Evolutionary conservation across 306 rosid species (phyloP).

Genomic region (Elaeagnus macrophylla): DNA sequence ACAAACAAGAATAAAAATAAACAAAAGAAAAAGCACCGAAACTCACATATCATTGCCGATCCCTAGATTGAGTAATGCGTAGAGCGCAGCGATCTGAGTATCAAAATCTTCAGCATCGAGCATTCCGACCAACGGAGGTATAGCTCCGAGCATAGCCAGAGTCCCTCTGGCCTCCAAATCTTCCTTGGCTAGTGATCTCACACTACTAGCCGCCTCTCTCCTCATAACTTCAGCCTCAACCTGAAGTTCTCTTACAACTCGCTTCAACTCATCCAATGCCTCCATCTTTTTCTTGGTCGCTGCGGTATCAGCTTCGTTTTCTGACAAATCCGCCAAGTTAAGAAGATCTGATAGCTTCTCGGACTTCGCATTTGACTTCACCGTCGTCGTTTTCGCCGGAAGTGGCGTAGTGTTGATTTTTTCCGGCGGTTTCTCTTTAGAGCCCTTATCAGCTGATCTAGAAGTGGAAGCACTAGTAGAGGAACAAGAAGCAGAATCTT

Average conservation of each 20-base stretch:
- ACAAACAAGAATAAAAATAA: neutral
- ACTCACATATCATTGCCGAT: conserved; percentile 88
- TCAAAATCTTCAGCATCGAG: conserved; percentile 50
- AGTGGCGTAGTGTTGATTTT: neutral
- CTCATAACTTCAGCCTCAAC: conserved; percentile 38
- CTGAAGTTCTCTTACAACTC: conserved; percentile 49
- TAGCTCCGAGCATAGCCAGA: conserved; percentile 83
- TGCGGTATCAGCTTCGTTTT: conserved; percentile 30
- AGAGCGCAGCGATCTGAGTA: conserved; percentile 80
- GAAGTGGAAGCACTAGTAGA: neutral
- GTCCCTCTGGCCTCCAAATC: conserved; percentile 54
- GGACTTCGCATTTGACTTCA: conserved; percentile 26
- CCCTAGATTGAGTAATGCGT: conserved; percentile 90
- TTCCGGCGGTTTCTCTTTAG: conserved; percentile 14
- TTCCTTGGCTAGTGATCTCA: conserved; percentile 69
- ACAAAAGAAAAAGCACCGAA: conserved; percentile 14
- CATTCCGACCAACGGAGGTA: conserved; percentile 87
- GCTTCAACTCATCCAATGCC: conserved; percentile 51
- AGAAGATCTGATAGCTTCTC: conserved; percentile 83
- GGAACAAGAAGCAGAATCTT: conserved; percentile 10
- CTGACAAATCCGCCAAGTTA: conserved; percentile 40
- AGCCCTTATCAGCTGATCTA: conserved; percentile 18
- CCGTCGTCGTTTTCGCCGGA: conserved; percentile 8
- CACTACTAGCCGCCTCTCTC: conserved; percentile 49
- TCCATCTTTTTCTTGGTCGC: conserved; percentile 57